Percentiles rank a stretch among this genome's conserved stretches.
Conservation (phyloP, 2,329 filamentous ascomycete genomes). For the Microcyclospora pomicola region DNA sequence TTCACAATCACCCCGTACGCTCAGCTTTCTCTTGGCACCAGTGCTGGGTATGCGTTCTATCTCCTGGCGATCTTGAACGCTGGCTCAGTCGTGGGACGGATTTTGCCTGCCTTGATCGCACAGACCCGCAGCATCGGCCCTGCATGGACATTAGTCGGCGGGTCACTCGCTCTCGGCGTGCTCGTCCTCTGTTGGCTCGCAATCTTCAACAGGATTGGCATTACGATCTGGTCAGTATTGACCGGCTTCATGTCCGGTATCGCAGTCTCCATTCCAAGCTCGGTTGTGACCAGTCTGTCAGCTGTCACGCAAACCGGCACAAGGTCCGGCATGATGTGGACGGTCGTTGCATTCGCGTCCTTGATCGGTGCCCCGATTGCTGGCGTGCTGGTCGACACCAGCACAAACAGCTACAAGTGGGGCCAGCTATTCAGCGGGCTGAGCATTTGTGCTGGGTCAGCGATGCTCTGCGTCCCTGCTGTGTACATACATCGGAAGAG, state of each 20-base stretch:
- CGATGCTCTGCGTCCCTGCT: no score
- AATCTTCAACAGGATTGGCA: no score
- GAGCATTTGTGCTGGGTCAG: constrained; percentile 6
- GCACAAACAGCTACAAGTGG: constrained; percentile 12
- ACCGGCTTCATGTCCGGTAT: no score
- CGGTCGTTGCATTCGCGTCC: constrained; percentile 28
- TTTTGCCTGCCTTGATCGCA: constrained; percentile 21
- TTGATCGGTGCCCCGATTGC: constrained; percentile 35
- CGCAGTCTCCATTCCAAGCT: no score
- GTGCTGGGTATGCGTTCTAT: constrained; percentile 36
- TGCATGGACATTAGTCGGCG: no score
- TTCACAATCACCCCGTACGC: constrained; percentile 30
- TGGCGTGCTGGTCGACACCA: constrained; percentile 23
- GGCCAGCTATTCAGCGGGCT: constrained; percentile 19
- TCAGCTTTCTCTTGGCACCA: constrained; percentile 25
- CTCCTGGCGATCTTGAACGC: constrained; percentile 46
- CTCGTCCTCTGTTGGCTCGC: no score
- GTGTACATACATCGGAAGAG: no score
- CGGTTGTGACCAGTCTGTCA: no score
- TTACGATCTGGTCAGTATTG: no score
- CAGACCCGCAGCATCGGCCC: no score
- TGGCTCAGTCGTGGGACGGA: constrained; percentile 39
- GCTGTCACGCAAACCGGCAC: constrained; percentile 18
- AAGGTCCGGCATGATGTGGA: constrained; percentile 35
- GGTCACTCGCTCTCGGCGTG: no score